Percentiles rank a stretch among this genome's conserved stretches.
Evolutionary conservation across 2,329 filamentous ascomycete genomes (phyloP).

Genomic region (Penicillium sp.): DNA sequence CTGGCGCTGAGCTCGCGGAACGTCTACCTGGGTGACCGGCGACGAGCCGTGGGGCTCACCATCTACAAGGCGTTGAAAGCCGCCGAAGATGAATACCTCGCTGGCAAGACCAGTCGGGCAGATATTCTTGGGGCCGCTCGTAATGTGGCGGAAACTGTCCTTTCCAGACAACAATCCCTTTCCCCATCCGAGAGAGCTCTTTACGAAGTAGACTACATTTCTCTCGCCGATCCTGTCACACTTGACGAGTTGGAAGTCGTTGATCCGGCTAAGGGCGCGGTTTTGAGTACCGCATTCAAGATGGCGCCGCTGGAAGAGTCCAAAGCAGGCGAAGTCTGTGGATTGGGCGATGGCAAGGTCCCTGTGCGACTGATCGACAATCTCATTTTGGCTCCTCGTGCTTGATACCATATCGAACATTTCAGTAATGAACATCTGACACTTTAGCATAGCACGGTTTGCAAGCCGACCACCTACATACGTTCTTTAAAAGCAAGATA

Average conservation of each 20-base stretch:
- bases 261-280: slow-evolving; percentile 62
- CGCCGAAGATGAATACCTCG: slow-evolving; percentile 59
- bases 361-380: slow-evolving; percentile 89
- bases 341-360: slow-evolving; percentile 63
- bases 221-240: slow-evolving; percentile 73
- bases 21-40: slow-evolving; percentile 72
- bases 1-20: slow-evolving; percentile 88
- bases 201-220: slow-evolving; percentile 87
- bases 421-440: not conserved
- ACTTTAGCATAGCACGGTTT: not conserved
- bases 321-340: slow-evolving; percentile 59
- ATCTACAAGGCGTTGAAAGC: slow-evolving; percentile 60
- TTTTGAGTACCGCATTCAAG: slow-evolving; percentile 82
- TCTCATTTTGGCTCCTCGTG: slow-evolving; percentile 54
- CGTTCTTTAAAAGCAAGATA: not conserved
- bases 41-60: slow-evolving; percentile 63
- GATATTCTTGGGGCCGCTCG: slow-evolving; percentile 66
- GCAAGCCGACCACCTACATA: not conserved
- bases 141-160: slow-evolving; percentile 47
- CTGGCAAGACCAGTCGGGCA: slow-evolving; percentile 48
- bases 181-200: slow-evolving; percentile 53
- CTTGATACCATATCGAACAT: slow-evolving; percentile 4
- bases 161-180: slow-evolving; percentile 55
- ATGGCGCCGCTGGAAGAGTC: slow-evolving; percentile 73
- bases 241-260: slow-evolving; percentile 69